These are phyloP conservation scores for Xylariales sp. DNA, from an alignment of 2,329 filamentous ascomycete genomes.

Conservation along the genomic window DNA sequence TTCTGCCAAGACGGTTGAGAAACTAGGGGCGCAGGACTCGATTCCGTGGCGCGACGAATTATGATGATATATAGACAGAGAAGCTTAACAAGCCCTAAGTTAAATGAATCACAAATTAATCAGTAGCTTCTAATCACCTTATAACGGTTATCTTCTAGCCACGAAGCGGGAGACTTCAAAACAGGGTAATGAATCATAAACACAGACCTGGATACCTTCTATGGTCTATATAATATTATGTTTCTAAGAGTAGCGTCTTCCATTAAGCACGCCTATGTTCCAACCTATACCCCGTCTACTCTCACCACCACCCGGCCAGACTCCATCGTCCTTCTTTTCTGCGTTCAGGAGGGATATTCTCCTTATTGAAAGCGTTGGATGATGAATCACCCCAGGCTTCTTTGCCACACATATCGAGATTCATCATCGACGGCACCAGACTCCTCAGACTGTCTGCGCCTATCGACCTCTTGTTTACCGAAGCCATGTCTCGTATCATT, in stretches of 20 bases:
- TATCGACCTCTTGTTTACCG: constrained; percentile 48
- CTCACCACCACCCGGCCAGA: constrained; percentile 46
- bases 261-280: background rate
- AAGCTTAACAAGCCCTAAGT: background rate
- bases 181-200: background rate
- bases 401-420: constrained; percentile 36
- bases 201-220: constrained; percentile 14
- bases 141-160: background rate
- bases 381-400: constrained; percentile 32
- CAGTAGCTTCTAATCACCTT: too few species aligned
- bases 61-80: constrained; percentile 14
- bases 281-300: background rate
- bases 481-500: constrained; percentile 43
- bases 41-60: constrained; percentile 73
- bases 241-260: constrained; percentile 6
- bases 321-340: constrained; percentile 46
- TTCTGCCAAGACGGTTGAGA: constrained; percentile 74
- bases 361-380: constrained; percentile 23
- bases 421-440: constrained; percentile 46
- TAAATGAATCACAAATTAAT: background rate
- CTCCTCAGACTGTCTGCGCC: constrained; percentile 48
- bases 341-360: constrained; percentile 35
- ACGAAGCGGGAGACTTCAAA: background rate
- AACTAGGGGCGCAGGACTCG: constrained; percentile 71
- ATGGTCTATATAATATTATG: constrained; percentile 16